Percentiles rank a stretch among this genome's conserved stretches.
Evolutionary conservation across 306 rosid species (phyloP).

Genomic region (Rosa chinensis): DNA sequence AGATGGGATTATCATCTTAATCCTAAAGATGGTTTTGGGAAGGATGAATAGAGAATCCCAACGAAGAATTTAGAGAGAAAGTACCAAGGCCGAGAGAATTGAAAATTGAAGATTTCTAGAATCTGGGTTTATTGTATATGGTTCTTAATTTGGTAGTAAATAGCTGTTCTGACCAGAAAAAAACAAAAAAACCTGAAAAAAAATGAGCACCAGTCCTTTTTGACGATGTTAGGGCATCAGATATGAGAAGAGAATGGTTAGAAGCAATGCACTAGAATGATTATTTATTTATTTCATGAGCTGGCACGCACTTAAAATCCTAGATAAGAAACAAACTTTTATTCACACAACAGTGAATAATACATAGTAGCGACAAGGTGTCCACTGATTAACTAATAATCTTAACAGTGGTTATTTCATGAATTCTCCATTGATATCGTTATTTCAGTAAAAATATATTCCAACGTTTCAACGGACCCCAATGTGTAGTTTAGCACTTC

Average conservation of each 20-base stretch:
- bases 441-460: background rate
- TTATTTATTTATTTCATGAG: no score
- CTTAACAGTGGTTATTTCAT: background rate
- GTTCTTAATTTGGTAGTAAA: background rate
- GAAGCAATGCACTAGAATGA: background rate
- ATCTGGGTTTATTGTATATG: background rate
- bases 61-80: background rate
- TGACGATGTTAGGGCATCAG: background rate
- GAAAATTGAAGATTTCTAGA: background rate
- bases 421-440: background rate
- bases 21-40: background rate
- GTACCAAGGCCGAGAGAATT: background rate
- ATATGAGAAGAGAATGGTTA: background rate
- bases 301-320: no score
- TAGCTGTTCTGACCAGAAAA: background rate
- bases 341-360: background rate
- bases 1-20: background rate
- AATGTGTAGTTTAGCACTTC: background rate
- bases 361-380: background rate
- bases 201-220: background rate
- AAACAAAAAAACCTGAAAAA: no score
- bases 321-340: no score
- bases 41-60: background rate
- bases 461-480: background rate
- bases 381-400: background rate